Evolutionary conservation across 192 early-diverging fungal genomes (phyloP), one percentile per base, ranked within the genome.

Genomic region (Coemansia sp.): DNA sequence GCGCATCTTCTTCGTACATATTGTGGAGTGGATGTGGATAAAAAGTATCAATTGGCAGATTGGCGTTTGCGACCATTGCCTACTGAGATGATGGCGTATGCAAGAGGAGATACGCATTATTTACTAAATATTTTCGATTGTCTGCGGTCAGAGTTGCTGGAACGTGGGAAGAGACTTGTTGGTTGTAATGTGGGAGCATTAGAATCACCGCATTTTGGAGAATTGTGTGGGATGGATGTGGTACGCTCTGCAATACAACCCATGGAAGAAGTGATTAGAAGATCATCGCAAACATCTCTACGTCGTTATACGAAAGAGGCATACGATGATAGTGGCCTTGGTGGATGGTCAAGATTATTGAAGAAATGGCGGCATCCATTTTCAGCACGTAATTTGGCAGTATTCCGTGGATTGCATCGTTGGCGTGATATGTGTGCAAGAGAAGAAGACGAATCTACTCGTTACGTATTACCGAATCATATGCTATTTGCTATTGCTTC

Each of bases 31-130:
- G 84, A 87, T 51, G 89, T 95, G 0, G 93, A 99, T 78, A 99
- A 99, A 67, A 83, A 86, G 69, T 97, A 93, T 76, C 97, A 99
- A 82, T 72, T 94, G 56, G 96, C 95, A 20, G 97, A 99, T 77
- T 99, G 97, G 97, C 82, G 97, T 66, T 91, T 98, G 61, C 84
- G 95, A n/a, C 97, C 97, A 5, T 59, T 99, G 17, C 92, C 97
- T 3, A 68, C 71, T 14, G 96, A 98, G 67, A 95, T 99, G 95
- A 55, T 94, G 61, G 74, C 76, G 17, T 99, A 99, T 74, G 97
- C 97, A 0, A 87, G 94, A 14, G 84, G 87, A 10, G 97, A 99
- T 78, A 98, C 97, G 20, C 97, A 99, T 68, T 99, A 92, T 66
- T 84, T 99, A 24, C 84, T 98, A 19, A 94, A 95, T 70, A 90